Percentiles rank a stretch among this genome's conserved stretches.
Evolutionary conservation across 352 stramenopile species (phyloP).

Genomic region (Globisporangium ultimum): DNA sequence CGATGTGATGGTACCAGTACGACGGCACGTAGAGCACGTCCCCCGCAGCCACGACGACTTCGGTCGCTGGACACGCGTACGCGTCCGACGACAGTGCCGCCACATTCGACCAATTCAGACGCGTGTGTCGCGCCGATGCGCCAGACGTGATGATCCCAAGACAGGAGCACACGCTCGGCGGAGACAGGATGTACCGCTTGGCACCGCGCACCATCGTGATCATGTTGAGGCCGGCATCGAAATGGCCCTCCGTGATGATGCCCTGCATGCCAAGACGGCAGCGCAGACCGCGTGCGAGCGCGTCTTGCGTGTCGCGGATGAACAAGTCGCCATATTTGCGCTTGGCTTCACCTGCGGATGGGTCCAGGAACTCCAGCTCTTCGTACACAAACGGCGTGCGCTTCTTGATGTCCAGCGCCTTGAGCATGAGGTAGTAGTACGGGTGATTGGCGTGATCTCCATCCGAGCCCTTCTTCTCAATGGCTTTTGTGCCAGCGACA

Average conservation of each 20-base stretch:
- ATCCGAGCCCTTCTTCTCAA: no score
- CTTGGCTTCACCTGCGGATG: slow-evolving; percentile 31
- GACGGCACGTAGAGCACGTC: slow-evolving; percentile 95
- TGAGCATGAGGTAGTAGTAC: slow-evolving; percentile 66
- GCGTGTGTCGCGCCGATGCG: slow-evolving; percentile 88
- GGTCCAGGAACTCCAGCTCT: slow-evolving; percentile 91
- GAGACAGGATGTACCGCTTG: slow-evolving; percentile 91
- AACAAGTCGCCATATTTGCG: slow-evolving; percentile 49
- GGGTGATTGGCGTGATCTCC: slow-evolving; percentile 17
- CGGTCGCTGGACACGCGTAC: slow-evolving; percentile 64
- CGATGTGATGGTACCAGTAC: slow-evolving; percentile 96
- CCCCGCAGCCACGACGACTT: slow-evolving; percentile 90
- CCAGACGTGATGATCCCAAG: slow-evolving; percentile 67
- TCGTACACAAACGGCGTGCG: slow-evolving; percentile 65
- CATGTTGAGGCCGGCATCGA: slow-evolving; percentile 92
- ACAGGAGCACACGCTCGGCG: slow-evolving; percentile 85
- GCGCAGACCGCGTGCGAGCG: slow-evolving; percentile 47
- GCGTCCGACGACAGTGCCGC: slow-evolving; percentile 21
- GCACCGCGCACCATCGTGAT: slow-evolving; percentile 89
- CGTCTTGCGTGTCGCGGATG: slow-evolving; percentile 33
- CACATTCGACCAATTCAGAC: slow-evolving; percentile 89
- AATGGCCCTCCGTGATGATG: slow-evolving; percentile 93
- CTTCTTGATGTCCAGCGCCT: slow-evolving; percentile 35
- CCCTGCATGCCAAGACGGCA: slow-evolving; percentile 91
- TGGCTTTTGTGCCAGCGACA: slow-evolving; percentile 20